Evolutionary conservation across 495 filamentous ascomycete species (phyloP).

Genomic region (Talaromyces ruber): DNA sequence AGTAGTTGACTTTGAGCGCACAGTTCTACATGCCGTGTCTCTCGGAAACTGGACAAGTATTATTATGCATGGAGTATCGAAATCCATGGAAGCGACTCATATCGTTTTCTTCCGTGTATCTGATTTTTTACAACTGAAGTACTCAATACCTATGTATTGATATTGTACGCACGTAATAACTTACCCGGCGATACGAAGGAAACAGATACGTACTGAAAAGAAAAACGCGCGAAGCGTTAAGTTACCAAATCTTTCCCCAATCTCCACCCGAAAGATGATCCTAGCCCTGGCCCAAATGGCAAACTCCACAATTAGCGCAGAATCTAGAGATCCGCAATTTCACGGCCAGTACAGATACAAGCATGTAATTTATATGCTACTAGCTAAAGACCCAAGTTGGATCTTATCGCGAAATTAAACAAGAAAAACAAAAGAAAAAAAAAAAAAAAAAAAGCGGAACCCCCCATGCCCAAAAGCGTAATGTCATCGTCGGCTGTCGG

Average conservation of each 20-base stretch:
- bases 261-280: neutral
- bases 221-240: neutral
- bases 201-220: neutral
- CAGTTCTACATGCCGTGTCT: neutral
- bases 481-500: neutral
- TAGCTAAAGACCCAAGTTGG: neutral
- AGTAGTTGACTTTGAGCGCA: neutral
- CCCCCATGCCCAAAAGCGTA: neutral
- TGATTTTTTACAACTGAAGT: neutral
- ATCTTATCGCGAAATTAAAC: neutral
- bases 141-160: neutral
- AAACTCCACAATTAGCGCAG: neutral
- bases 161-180: neutral
- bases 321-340: conserved; percentile 1
- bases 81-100: neutral
- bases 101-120: neutral
- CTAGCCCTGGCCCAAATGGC: neutral
- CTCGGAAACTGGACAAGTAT: neutral
- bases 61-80: neutral
- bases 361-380: neutral
- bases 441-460: neutral
- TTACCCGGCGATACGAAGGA: neutral
- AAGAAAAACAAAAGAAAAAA: neutral
- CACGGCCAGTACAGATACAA: neutral
- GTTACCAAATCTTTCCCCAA: neutral